These are phyloP conservation scores for Pseudogymnoascus sp. DNA, from an alignment of 2,329 filamentous ascomycete genomes.

Conservation along the genomic window DNA sequence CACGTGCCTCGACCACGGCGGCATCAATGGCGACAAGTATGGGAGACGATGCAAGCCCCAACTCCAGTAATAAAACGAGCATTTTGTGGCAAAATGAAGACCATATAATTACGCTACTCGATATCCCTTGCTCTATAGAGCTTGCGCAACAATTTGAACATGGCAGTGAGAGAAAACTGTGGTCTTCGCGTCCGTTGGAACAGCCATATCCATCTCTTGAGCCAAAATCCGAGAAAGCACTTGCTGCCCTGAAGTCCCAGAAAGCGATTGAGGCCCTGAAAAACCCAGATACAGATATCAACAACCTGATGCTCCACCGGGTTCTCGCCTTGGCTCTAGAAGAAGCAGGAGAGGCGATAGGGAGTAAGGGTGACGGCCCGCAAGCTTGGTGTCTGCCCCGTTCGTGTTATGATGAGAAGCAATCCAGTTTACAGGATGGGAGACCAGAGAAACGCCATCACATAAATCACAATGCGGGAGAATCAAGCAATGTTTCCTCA, in stretches of 20 bases:
- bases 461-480: not conserved
- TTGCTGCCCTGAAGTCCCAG: conserved; percentile 10
- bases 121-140: conserved; percentile 63
- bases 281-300: conserved; percentile 11
- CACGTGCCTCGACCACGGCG: not conserved
- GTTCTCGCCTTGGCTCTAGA: conserved; percentile 22
- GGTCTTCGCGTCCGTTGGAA: conserved; percentile 34
- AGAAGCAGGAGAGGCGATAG: conserved; percentile 13
- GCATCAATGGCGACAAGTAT: not conserved
- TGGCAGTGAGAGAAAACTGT: conserved; percentile 12
- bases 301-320: conserved; percentile 22
- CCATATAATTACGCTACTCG: conserved; percentile 48
- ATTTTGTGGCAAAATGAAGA: conserved; percentile 47
- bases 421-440: not conserved
- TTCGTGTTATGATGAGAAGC: not conserved
- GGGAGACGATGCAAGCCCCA: conserved; percentile 11
- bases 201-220: conserved; percentile 44
- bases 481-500: not conserved
- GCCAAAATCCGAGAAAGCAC: conserved; percentile 36
- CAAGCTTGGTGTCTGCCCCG: not conserved
- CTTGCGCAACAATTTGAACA: conserved; percentile 44
- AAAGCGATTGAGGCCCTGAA: not conserved
- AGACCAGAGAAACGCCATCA: not conserved
- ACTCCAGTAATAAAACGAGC: conserved; percentile 13
- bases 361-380: not conserved